Evolutionary conservation across 176 grass and related monocot species (phyloP).

Genomic region (Guadua angustifolia): DNA sequence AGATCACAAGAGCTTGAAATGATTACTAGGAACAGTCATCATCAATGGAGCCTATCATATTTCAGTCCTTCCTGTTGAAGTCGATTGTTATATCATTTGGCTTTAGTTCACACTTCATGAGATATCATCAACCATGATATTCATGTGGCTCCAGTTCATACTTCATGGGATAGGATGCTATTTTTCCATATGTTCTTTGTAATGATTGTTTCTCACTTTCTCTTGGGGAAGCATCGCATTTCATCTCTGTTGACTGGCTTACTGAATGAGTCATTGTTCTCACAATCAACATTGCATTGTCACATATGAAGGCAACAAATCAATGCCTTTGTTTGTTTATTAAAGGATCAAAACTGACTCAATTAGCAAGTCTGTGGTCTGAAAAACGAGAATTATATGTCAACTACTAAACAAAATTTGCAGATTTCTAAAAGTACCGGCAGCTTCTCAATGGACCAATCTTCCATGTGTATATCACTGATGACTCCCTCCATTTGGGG

Average conservation of each 20-base stretch:
- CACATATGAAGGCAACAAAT: neutral
- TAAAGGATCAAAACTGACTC: neutral
- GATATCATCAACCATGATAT: neutral
- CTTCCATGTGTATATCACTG: neutral
- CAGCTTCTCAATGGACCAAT: neutral
- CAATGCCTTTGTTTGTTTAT: neutral
- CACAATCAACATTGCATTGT: neutral
- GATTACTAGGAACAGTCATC: neutral
- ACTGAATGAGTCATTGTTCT: neutral
- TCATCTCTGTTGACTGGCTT: neutral
- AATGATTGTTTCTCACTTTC: neutral
- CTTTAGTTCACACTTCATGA: neutral
- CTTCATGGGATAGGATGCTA: neutral
- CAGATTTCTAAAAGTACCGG: slow-evolving; percentile 6
- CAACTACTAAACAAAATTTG: neutral
- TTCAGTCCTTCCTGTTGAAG: neutral
- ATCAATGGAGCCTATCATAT: neutral
- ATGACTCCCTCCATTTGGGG: neutral
- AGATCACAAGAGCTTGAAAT: neutral
- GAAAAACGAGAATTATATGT: neutral
- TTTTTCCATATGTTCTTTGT: neutral
- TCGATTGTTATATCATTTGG: neutral
- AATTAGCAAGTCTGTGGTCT: neutral
- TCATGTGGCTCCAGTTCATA: neutral
- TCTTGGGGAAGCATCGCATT: neutral